Percentiles rank a stretch among this genome's conserved stretches.
These are phyloP conservation scores for Fraxinus floribunda DNA, from an alignment of 305 asterid genomes.

Conservation along the genomic window DNA sequence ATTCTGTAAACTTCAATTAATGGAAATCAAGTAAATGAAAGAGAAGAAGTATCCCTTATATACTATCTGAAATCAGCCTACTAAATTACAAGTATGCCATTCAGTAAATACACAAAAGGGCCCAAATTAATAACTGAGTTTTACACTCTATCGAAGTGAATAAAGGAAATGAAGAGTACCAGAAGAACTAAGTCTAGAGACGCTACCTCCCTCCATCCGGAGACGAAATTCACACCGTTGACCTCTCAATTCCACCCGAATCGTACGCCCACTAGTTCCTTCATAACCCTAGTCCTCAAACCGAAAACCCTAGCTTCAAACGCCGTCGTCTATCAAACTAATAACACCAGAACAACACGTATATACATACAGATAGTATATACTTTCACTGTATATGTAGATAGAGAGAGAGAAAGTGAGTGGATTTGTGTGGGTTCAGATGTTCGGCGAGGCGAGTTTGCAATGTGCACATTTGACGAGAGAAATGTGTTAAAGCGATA, in stretches of 20 bases:
- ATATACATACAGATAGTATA: slow-evolving; percentile 14
- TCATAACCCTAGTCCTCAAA: slow-evolving; percentile 61
- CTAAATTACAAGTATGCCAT: not conserved
- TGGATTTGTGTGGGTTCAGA: slow-evolving; percentile 20
- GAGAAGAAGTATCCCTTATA: not conserved
- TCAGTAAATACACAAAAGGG: not conserved
- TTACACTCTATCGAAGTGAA: not conserved
- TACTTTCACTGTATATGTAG: not conserved
- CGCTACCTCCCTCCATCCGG: slow-evolving; percentile 99
- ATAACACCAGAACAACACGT: slow-evolving; percentile 13
- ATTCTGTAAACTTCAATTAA: not conserved
- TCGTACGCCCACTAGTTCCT: slow-evolving; percentile 46
- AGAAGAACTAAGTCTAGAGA: slow-evolving; percentile 90
- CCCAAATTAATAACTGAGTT: not conserved
- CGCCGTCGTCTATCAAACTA: slow-evolving; percentile 21
- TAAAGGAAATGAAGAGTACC: slow-evolving; percentile 81
- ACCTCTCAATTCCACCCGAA: slow-evolving; percentile 60
- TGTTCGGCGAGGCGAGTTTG: slow-evolving; percentile 20
- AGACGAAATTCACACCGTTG: slow-evolving; percentile 75
- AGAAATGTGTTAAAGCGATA: slow-evolving; percentile 27
- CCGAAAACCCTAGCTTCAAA: slow-evolving; percentile 34
- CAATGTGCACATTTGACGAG: not conserved
- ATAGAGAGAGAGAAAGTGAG: slow-evolving; percentile 14
- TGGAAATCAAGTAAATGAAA: not conserved
- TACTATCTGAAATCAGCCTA: not conserved